A percentile compares a stretch with the other conserved stretches of the same genome.
These are phyloP conservation scores for Stevia rebaudiana DNA, from an alignment of 140 eudicot species.

Conservation along the genomic window DNA sequence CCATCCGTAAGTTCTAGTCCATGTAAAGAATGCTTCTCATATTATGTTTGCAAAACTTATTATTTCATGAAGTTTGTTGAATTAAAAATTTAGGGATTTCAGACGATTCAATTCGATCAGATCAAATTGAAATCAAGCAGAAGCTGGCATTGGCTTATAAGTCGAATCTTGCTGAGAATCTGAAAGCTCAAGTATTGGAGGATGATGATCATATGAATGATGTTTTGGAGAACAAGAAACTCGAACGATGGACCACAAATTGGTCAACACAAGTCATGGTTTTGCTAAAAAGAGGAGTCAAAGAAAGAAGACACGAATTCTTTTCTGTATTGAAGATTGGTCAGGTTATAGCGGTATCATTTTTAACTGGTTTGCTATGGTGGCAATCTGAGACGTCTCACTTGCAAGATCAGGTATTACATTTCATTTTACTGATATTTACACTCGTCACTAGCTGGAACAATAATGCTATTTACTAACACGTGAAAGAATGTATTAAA, in stretches of 20 bases:
- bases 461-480: too few species aligned
- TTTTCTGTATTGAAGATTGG: conserved; percentile 56
- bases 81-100: conserved; percentile 41
- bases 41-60: neutral
- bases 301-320: conserved; percentile 67
- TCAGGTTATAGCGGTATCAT: conserved; percentile 46
- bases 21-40: too few species aligned
- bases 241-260: conserved; percentile 55
- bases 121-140: conserved; percentile 43
- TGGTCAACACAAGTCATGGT: conserved; percentile 73
- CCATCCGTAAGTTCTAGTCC: too few species aligned
- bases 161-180: conserved; percentile 34
- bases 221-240: conserved; percentile 26
- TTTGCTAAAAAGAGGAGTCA: conserved; percentile 59
- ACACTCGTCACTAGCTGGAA: too few species aligned
- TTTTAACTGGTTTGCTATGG: conserved; percentile 67
- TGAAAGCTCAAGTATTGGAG: conserved; percentile 35
- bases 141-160: conserved; percentile 41
- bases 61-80: neutral
- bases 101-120: conserved; percentile 37
- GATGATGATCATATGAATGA: conserved; percentile 1
- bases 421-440: too few species aligned
- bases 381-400: conserved; percentile 58
- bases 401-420: conserved; percentile 78
- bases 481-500: too few species aligned